phyloP scores from a whole-genome alignment of 805 yeast genomes.

The Zygoascus tannicola region DNA sequence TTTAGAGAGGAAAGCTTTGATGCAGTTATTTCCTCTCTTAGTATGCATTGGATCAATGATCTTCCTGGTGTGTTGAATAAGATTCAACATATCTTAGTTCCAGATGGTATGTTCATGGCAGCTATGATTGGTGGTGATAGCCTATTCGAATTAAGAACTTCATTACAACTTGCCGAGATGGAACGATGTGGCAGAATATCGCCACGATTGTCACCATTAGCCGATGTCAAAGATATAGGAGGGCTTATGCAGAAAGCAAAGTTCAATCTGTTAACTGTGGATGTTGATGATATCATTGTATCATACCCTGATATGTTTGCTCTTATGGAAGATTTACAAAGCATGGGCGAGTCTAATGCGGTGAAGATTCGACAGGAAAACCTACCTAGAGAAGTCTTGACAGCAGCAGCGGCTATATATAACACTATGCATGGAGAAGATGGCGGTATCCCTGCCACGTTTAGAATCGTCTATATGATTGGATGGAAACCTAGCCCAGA shows the following conservation, averaged over 20 bases:
- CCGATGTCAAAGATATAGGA: constrained; percentile 70
- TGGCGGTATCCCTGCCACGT: constrained; percentile 66
- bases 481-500: constrained; percentile 74
- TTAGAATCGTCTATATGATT: constrained; percentile 68
- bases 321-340: constrained; percentile 59
- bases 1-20: constrained; percentile 42
- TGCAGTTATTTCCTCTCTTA: constrained; percentile 62
- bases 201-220: constrained; percentile 74
- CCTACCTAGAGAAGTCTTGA: constrained; percentile 52
- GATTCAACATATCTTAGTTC: constrained; percentile 51
- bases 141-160: constrained; percentile 69
- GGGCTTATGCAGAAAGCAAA: constrained; percentile 63
- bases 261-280: constrained; percentile 71
- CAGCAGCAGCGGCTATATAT: constrained; percentile 74
- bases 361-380: constrained; percentile 32
- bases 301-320: constrained; percentile 65
- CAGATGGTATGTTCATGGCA: constrained; percentile 77
- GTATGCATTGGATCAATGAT: constrained; percentile 81
- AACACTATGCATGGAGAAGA: constrained; percentile 57
- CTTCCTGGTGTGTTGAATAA: constrained; percentile 55
- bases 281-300: constrained; percentile 73
- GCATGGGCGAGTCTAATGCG: constrained; percentile 82
- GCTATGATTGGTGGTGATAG: constrained; percentile 80
- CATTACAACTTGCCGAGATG: constrained; percentile 72
- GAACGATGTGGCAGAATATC: constrained; percentile 73